Conservation (phyloP, 2,329 filamentous ascomycete species). For the Tolypocladium pustulatum region DNA sequence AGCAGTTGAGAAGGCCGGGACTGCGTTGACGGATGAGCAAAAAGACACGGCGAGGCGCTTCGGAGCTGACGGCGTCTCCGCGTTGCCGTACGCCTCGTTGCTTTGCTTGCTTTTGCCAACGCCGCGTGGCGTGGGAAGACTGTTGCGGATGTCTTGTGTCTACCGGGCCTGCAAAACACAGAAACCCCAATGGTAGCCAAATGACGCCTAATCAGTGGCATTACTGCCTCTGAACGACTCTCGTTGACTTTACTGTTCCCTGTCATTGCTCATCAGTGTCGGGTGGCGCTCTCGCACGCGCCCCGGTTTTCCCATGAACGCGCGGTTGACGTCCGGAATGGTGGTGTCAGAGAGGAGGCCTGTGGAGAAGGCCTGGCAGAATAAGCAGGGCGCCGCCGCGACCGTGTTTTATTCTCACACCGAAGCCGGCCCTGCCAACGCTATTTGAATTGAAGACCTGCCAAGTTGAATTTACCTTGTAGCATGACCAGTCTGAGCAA, state of each 20-base stretch:
- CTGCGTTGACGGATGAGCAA: not conserved
- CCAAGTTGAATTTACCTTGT: not conserved
- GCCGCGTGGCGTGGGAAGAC: not conserved
- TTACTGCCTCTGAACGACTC: not conserved
- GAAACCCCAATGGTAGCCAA: not conserved
- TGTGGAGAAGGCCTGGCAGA: not conserved
- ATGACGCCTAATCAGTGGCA: not conserved
- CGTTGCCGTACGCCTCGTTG: not conserved
- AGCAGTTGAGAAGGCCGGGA: not conserved
- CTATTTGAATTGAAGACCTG: too few relatives aligned
- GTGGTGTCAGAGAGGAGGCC: not conserved
- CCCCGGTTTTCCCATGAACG: not conserved
- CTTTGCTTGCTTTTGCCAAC: not conserved
- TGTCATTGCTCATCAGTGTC: not conserved
- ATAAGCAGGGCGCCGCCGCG: not conserved
- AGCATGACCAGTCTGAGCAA: too few relatives aligned
- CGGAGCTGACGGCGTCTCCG: not conserved
- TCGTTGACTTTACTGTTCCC: not conserved
- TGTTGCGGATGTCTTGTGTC: not conserved
- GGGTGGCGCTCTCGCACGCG: not conserved
- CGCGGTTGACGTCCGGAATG: not conserved
- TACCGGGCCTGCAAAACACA: not conserved
- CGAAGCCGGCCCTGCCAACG: not conserved
- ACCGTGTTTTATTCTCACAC: not conserved
- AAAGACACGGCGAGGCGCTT: not conserved